Evolutionary conservation across 768 basidiomycete species (phyloP), one percentile per base, ranked within the genome.

Genomic region (Myochromella boudieri): DNA sequence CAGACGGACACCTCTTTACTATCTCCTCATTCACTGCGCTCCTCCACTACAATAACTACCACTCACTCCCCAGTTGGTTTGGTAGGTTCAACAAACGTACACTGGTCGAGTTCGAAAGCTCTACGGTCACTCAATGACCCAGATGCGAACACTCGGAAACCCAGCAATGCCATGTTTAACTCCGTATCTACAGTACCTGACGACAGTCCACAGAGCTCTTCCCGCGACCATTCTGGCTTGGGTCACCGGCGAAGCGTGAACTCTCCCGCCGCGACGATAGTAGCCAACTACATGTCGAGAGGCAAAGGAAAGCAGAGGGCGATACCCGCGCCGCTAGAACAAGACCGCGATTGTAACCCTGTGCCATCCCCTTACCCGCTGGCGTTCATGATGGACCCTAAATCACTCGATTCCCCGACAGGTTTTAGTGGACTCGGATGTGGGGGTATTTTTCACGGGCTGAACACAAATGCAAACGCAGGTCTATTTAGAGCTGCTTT

Each of bases 331-430:
- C 58, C 55, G 45, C 60, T 70, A 9, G 67, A 66, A 15, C 68
- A 71, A 48, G 71, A 73, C 49, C 63, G 60, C 22, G 63, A 60
- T 18, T 57, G 69, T 25, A 78, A 94, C 61, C 80, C 85, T 1
- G 65, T 77, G 1, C 90, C 91, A 0, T 97, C 95, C 65, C 91
- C 95, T 0, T 79, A 75, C 50, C 70, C 76, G 40, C 82, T 97
- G 11, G 95, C 95, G 1, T 80, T 82, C 49, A 78, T 97, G 43
- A 81, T 98, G 28, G 95, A 98, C 61, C 93, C 94, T 6, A 97
- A 97, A 68, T 85, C 73, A 52, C 53, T 94, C 9, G 76, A 84
- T 2, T 62, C 74, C 11, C 76, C 98, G 25, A 70, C 70, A 14
- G 65, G 64, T 9, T 72, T 95, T 27, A 94, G 93, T 15, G 97